These are phyloP conservation scores for Boletus reticulatus DNA, from an alignment of 768 basidiomycete genomes.

Conservation along the genomic window DNA sequence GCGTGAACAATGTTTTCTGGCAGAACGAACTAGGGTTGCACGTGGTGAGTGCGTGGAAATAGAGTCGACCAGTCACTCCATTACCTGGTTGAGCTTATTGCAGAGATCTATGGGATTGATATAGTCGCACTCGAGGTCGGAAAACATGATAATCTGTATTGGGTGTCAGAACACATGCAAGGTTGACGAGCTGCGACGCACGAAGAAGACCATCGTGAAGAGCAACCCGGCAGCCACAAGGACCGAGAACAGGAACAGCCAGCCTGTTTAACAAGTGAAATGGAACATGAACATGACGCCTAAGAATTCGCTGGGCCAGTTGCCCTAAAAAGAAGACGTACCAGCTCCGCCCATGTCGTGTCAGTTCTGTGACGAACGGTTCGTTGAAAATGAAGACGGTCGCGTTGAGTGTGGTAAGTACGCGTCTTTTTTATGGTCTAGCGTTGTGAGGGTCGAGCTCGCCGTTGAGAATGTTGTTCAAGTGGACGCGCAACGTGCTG, in stretches of 20 bases:
- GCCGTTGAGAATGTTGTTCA: background rate
- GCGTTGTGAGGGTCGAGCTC: background rate
- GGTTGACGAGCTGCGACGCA: constrained; percentile 43
- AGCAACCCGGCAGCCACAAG: constrained; percentile 92
- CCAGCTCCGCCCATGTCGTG: constrained; percentile 43
- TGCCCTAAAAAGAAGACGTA: constrained; percentile 23
- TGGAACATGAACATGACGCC: background rate
- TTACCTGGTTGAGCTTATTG: constrained; percentile 96
- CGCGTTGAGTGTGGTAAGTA: background rate
- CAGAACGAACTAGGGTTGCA: constrained; percentile 77
- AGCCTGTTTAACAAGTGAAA: constrained; percentile 50
- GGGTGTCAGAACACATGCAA: background rate
- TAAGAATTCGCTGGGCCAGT: no score
- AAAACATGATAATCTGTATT: constrained; percentile 98
- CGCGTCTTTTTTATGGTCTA: background rate
- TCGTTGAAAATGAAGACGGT: background rate
- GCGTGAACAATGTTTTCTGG: constrained; percentile 97
- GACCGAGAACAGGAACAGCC: constrained; percentile 96
- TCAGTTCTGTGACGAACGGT: background rate
- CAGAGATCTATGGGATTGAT: constrained; percentile 99
- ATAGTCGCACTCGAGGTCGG: constrained; percentile 98
- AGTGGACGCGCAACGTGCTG: background rate
- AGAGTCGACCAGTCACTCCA: constrained; percentile 16
- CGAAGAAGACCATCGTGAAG: constrained; percentile 99
- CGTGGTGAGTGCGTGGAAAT: background rate